A percentile compares a stretch with the other conserved stretches of the same genome.
phyloP scores from a whole-genome alignment of 2,329 filamentous ascomycete genomes.

The Penicillium sp. region DNA sequence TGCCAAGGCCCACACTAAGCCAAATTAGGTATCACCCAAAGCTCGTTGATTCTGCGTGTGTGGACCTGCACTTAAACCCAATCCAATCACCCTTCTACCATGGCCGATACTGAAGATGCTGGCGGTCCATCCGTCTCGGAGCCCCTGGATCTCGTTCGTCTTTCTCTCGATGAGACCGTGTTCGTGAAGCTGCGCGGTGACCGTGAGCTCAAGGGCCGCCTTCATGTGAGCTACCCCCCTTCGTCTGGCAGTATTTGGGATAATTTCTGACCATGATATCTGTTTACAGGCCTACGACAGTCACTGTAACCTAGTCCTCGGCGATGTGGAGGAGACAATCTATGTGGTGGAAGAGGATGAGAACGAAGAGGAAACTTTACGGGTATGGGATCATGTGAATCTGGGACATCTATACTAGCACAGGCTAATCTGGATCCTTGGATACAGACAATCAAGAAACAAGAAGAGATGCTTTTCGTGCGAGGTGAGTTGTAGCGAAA shows the following conservation, averaged over 20 bases:
- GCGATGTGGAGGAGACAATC: conserved; percentile 96
- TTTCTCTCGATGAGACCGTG: conserved; percentile 91
- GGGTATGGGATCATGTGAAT: conserved; percentile 50
- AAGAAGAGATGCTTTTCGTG: conserved; percentile 98
- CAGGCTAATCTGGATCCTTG: conserved; percentile 9
- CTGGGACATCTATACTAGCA: neutral
- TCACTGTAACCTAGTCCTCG: conserved; percentile 94
- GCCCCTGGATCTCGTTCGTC: conserved; percentile 90
- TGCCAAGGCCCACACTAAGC: conserved; percentile 10
- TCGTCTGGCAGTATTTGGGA: neutral
- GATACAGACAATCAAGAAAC: conserved; percentile 81
- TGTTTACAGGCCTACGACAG: conserved; percentile 83
- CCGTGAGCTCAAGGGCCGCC: conserved; percentile 87
- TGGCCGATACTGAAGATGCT: conserved; percentile 81
- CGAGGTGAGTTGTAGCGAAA: conserved; percentile 61
- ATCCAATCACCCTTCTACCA: conserved; percentile 36
- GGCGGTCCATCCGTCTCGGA: conserved; percentile 68
- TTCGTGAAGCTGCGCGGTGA: conserved; percentile 97
- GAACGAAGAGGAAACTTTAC: conserved; percentile 69
- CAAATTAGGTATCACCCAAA: conserved; percentile 13
- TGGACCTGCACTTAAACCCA: conserved; percentile 6
- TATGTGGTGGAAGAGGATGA: conserved; percentile 88
- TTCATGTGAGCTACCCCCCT: conserved; percentile 67
- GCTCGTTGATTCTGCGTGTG: conserved; percentile 20
- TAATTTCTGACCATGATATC: conserved; percentile 14